phyloP scores from a whole-genome alignment of 345 rosid genomes.

The Eutrema yunnanense region DNA sequence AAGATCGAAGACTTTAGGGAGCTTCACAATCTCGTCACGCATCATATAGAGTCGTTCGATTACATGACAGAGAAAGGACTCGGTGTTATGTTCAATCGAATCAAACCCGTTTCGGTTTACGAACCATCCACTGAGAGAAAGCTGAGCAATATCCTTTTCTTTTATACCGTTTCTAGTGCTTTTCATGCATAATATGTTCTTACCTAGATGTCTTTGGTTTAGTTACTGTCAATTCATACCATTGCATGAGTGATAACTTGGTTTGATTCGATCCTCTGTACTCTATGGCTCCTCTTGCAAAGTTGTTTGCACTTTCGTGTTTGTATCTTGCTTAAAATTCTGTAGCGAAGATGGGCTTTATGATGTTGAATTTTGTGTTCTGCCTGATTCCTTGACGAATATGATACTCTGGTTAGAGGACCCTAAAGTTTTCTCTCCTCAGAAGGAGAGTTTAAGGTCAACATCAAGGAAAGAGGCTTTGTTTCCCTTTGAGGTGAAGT shows the following conservation, averaged over 20 bases:
- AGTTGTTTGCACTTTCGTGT: not conserved
- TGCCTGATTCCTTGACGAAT: slow-evolving; percentile 47
- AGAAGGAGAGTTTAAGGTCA: slow-evolving; percentile 45
- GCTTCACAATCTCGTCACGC: slow-evolving; percentile 60
- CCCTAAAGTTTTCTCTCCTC: slow-evolving; percentile 53
- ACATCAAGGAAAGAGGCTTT: slow-evolving; percentile 34
- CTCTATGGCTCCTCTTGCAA: not conserved
- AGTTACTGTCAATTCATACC: not conserved
- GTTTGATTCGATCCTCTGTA: not conserved
- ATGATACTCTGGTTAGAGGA: slow-evolving; percentile 50
- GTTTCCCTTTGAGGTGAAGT: slow-evolving; percentile 68
- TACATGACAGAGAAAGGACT: slow-evolving; percentile 76
- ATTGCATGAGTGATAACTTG: not conserved
- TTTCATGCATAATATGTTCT: not conserved
- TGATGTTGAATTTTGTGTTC: not conserved
- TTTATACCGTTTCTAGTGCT: not conserved
- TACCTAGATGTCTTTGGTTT: not conserved
- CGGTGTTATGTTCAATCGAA: slow-evolving; percentile 51
- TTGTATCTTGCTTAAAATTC: not conserved
- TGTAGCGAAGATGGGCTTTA: not conserved
- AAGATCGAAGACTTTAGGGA: slow-evolving; percentile 38
- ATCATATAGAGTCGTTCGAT: slow-evolving; percentile 83
- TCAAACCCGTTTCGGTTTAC: slow-evolving; percentile 51
- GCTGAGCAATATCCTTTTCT: slow-evolving; percentile 66
- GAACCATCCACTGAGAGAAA: slow-evolving; percentile 40